Percentiles rank a stretch among this genome's conserved stretches.
Conservation (phyloP, 2,329 filamentous ascomycete species). For the Hirsutella minnesotensis region DNA sequence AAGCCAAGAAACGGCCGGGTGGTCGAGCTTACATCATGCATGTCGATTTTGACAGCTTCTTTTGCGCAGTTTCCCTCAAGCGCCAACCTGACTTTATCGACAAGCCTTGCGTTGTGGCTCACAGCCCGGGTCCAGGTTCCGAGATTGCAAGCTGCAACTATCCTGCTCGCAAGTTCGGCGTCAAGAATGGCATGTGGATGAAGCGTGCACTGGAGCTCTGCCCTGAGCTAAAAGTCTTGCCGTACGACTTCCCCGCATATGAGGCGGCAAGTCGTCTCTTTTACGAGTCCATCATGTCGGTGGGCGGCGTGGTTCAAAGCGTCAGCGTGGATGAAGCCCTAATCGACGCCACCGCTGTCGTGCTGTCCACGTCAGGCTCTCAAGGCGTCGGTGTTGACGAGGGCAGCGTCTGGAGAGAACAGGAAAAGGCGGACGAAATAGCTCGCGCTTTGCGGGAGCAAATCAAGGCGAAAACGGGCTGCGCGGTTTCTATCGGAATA, state of each 20-base stretch:
- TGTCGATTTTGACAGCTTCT: conserved; percentile 97
- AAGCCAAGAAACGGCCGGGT: conserved; percentile 42
- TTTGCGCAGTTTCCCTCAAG: conserved; percentile 81
- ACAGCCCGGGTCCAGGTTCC: conserved; percentile 72
- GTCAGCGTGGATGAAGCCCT: conserved; percentile 95
- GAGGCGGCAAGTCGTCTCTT: conserved; percentile 84
- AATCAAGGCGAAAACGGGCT: conserved; percentile 66
- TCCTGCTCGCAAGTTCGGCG: conserved; percentile 68
- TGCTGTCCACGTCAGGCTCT: conserved; percentile 53
- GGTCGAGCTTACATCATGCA: conserved; percentile 77
- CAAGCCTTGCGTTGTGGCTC: conserved; percentile 80
- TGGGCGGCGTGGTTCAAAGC: conserved; percentile 81
- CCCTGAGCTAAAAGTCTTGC: conserved; percentile 75
- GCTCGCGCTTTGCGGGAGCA: conserved; percentile 50
- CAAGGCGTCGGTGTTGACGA: conserved; percentile 53
- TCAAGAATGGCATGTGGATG: conserved; percentile 99
- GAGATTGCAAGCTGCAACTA: conserved; percentile 99
- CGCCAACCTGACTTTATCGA: conserved; percentile 62
- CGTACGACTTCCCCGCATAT: conserved; percentile 91
- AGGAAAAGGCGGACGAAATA: conserved; percentile 64
- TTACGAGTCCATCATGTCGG: conserved; percentile 69
- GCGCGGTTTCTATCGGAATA: conserved; percentile 85
- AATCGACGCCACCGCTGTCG: conserved; percentile 65
- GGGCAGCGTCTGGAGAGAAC: conserved; percentile 62
- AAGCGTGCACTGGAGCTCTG: conserved; percentile 74